Percentiles rank a stretch among this genome's conserved stretches.
phyloP scores from a whole-genome alignment of 2,329 filamentous ascomycete species.

The Trichothecium sympodiale region DNA sequence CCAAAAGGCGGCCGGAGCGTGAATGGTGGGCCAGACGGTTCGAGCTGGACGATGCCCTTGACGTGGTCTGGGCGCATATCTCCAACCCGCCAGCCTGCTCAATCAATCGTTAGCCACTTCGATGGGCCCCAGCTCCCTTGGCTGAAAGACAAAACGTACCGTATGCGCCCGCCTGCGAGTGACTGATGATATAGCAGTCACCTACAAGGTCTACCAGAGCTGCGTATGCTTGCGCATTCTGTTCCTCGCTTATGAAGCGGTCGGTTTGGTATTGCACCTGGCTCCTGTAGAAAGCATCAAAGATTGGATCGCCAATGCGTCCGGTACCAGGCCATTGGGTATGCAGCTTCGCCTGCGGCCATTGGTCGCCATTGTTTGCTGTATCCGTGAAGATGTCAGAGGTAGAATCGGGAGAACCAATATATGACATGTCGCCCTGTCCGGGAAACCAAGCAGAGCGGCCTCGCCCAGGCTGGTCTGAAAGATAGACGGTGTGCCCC shows the following conservation, averaged over 20 bases:
- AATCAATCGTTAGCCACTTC: slow-evolving; percentile 3
- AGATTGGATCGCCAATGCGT: slow-evolving; percentile 27
- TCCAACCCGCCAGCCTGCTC: slow-evolving; percentile 9
- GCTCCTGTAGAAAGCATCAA: slow-evolving; percentile 32
- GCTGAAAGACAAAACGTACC: slow-evolving; percentile 4
- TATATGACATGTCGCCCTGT: slow-evolving; percentile 14
- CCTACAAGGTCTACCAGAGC: slow-evolving; percentile 14
- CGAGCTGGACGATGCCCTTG: slow-evolving; percentile 18
- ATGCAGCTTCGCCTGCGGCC: slow-evolving; percentile 19
- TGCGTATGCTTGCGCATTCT: slow-evolving; percentile 9
- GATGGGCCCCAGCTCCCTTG: neutral
- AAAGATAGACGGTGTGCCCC: slow-evolving; percentile 28
- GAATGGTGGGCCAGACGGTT: slow-evolving; percentile 15
- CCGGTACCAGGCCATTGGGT: slow-evolving; percentile 21
- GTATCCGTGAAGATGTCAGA: slow-evolving; percentile 17
- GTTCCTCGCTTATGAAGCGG: slow-evolving; percentile 10
- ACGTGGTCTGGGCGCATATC: slow-evolving; percentile 15
- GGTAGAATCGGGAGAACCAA: slow-evolving; percentile 12
- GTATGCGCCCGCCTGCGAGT: slow-evolving; percentile 13
- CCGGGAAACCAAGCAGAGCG: slow-evolving; percentile 17
- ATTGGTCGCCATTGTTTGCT: slow-evolving; percentile 12
- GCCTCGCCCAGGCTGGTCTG: slow-evolving; percentile 23
- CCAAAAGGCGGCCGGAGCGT: slow-evolving; percentile 11
- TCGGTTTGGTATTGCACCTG: slow-evolving; percentile 9
- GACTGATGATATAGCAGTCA: slow-evolving; percentile 16